Base-by-base conservation (phyloP, 345 rosid species). In the Murraya koenigii region DNA sequence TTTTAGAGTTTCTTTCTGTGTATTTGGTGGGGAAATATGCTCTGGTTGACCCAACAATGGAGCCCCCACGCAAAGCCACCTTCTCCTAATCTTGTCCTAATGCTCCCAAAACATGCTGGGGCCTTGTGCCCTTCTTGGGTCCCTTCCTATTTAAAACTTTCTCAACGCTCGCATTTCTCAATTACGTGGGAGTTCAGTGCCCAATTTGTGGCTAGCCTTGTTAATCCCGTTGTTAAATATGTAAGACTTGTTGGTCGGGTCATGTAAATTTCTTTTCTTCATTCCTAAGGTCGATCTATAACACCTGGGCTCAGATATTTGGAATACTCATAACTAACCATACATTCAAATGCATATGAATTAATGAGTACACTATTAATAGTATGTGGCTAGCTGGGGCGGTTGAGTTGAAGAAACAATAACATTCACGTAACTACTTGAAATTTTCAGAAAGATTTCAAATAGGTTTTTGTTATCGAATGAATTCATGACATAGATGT, bases 71-170 rank as follows among this genome's bases (percentile, higher is more conserved):
- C 75, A 35, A 66, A 65, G 77, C 19, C 84, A 81, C 90, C 82
- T 80, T 74, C 79, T 74, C 80, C 89, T 88, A 77, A 83, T 87
- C 88, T 28, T 93, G 97, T 91, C 97, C 71, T 84, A 93, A 88
- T 90, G 78, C 75, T 32, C 85, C 85, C 88, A 80, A 68, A 87
- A 89, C 98, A 93, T 83, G 79, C 30, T 66, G 86, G 93, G 88
- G 82, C 88, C 90, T 84, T 79, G 44, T 89, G 86, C 84, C 84
- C 80, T 36, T 75, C 81, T 14, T 38, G 78, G 81, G 85, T 75
- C 83, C 83, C 84, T 77, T 47, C 81, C 26, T 2, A 32, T 49
- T 79, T 74, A 32, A 67, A 55, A 36, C 26, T 9, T 69, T 59
- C 68, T 79, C 84, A 80, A 70, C 63, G 9, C 62, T 74, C 49